phyloP scores from a whole-genome alignment of 164 flowering plant genomes.

The Brasenia schreberi region DNA sequence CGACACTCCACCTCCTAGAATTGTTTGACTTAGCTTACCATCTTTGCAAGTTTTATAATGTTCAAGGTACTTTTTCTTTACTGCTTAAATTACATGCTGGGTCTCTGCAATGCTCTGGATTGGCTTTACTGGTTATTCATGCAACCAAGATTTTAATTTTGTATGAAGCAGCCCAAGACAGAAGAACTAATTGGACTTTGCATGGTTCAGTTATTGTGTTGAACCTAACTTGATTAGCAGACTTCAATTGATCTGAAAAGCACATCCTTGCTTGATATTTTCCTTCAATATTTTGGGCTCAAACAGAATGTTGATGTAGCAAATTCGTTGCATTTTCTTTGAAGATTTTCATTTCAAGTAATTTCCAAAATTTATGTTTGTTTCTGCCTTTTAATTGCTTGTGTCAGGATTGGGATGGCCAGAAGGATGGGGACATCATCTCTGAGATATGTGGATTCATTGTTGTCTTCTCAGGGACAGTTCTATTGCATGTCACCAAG shows the following conservation, averaged over 20 bases:
- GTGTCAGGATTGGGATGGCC: slow-evolving; percentile 76
- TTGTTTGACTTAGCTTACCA: too few relatives aligned
- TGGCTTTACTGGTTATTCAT: too few relatives aligned
- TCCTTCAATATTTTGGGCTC: too few relatives aligned
- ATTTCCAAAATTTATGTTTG: neutral
- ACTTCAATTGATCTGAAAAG: neutral
- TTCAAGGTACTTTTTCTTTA: slow-evolving; percentile 47
- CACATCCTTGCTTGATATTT: neutral
- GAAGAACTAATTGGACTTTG: neutral
- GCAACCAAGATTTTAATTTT: neutral
- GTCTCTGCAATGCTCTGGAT: neutral
- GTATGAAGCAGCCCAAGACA: neutral
- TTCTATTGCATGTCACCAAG: slow-evolving; percentile 52
- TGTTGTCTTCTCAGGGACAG: slow-evolving; percentile 67
- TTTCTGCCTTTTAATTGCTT: neutral
- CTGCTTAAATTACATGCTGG: neutral
- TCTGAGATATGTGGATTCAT: slow-evolving; percentile 80
- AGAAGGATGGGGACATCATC: slow-evolving; percentile 40
- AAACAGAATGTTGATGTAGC: too few relatives aligned
- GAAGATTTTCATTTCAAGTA: too few relatives aligned
- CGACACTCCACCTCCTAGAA: too few relatives aligned
- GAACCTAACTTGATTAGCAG: neutral
- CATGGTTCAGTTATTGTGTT: neutral
- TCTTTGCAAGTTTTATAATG: slow-evolving; percentile 85
- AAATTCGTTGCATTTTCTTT: too few relatives aligned